Evolutionary conservation across 352 stramenopile genomes (phyloP).

Genomic region (Nothophytophthora sp.): DNA sequence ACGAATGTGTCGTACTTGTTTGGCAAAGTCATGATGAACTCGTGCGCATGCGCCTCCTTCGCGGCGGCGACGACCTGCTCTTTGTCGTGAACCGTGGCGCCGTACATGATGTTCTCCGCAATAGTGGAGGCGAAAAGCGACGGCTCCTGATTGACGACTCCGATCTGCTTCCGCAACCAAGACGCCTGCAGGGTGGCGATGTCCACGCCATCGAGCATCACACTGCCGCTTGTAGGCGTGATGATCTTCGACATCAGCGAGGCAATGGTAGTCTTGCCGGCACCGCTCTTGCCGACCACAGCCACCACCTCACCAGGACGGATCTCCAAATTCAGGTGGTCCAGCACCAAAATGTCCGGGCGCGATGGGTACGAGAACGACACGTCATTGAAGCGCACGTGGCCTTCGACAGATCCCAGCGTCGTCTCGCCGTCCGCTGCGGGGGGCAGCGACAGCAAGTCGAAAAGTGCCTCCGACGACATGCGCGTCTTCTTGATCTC

Average conservation of each 20-base stretch:
- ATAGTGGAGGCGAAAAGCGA: conserved; percentile 84
- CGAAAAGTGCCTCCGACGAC: conserved; percentile 73
- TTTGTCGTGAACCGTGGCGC: conserved; percentile 49
- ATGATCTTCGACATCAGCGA: conserved; percentile 84
- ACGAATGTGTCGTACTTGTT: conserved; percentile 97
- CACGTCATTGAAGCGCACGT: conserved; percentile 81
- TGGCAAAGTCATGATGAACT: conserved; percentile 84
- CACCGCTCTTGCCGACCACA: conserved; percentile 85
- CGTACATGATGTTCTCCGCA: conserved; percentile 89
- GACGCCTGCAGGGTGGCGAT: conserved; percentile 62
- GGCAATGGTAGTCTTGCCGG: conserved; percentile 84
- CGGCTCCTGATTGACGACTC: conserved; percentile 87
- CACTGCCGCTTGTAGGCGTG: conserved; percentile 47
- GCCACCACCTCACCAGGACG: conserved; percentile 81
- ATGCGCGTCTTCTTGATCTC: conserved; percentile 78
- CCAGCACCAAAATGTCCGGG: conserved; percentile 67
- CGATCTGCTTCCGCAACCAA: conserved; percentile 84
- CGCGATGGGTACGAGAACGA: conserved; percentile 84
- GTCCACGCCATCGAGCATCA: conserved; percentile 77
- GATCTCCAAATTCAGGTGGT: conserved; percentile 67
- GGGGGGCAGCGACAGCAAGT: conserved; percentile 55
- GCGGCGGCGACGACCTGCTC: conserved; percentile 57
- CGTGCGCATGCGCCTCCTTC: conserved; percentile 74
- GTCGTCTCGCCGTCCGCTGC: conserved; percentile 39
- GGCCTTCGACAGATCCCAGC: conserved; percentile 51